phyloP scores from a whole-genome alignment of 192 early-diverging fungal genomes.

The Pilobolus umbonatus region DNA sequence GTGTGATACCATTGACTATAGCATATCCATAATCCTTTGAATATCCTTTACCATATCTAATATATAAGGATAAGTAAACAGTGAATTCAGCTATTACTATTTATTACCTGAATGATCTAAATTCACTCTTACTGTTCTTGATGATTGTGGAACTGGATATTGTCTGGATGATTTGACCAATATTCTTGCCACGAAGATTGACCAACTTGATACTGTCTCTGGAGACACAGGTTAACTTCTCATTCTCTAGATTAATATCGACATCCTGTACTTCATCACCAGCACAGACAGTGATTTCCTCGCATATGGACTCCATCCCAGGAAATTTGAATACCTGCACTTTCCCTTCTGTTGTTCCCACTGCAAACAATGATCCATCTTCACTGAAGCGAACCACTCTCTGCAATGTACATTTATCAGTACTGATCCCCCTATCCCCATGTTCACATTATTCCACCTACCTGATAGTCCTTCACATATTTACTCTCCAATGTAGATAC shows the following conservation, averaged over 20 bases:
- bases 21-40: constrained; percentile 57
- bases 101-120: constrained; percentile 43
- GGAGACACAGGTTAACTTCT: constrained; percentile 49
- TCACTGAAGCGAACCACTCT: constrained; percentile 58
- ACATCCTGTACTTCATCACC: constrained; percentile 62
- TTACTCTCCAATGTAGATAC: constrained; percentile 47
- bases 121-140: constrained; percentile 40
- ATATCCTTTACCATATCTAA: constrained; percentile 54
- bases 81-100: not conserved
- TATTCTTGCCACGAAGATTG: constrained; percentile 28
- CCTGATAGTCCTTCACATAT: constrained; percentile 52
- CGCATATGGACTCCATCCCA: constrained; percentile 42
- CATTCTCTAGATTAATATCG: constrained; percentile 52
- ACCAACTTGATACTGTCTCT: constrained; percentile 42
- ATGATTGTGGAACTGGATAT: constrained; percentile 37
- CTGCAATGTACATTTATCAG: constrained; percentile 20
- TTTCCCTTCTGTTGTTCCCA: constrained; percentile 68
- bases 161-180: constrained; percentile 43
- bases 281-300: constrained; percentile 55
- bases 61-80: not conserved
- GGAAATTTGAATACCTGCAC: constrained; percentile 61
- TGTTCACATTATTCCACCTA: constrained; percentile 10
- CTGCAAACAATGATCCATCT: constrained; percentile 60
- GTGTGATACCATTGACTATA: constrained; percentile 55
- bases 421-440: not conserved